These are phyloP conservation scores for Penstemon davidsonii DNA, from an alignment of 257 asterid species.

Conservation along the genomic window DNA sequence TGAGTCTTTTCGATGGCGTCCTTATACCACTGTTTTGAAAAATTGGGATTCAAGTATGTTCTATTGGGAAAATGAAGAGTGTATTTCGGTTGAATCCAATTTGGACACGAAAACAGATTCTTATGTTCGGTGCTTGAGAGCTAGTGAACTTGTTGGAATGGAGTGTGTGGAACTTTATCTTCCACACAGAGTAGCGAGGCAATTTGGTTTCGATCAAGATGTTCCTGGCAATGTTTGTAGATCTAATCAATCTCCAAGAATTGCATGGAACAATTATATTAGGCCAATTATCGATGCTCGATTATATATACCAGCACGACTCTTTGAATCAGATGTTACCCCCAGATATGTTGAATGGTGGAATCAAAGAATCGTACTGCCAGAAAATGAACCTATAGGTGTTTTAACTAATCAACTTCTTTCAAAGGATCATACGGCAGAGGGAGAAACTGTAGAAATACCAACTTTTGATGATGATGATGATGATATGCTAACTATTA, in stretches of 20 bases:
- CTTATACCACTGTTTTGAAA: constrained; percentile 17
- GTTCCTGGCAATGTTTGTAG: constrained; percentile 26
- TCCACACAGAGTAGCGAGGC: constrained; percentile 42
- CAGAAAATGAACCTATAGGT: not conserved
- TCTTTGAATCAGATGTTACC: constrained; percentile 29
- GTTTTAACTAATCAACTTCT: not conserved
- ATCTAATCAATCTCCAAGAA: constrained; percentile 3
- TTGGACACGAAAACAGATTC: constrained; percentile 11
- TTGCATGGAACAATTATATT: constrained; percentile 16
- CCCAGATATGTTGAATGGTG: constrained; percentile 26
- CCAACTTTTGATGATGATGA: too few species aligned
- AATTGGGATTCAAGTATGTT: constrained; percentile 13
- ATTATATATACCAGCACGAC: constrained; percentile 18
- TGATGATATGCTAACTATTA: too few species aligned
- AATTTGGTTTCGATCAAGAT: constrained; percentile 47
- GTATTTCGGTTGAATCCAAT: not conserved
- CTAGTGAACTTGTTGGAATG: constrained; percentile 34
- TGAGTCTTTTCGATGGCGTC: constrained; percentile 34
- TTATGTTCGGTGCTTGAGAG: constrained; percentile 31
- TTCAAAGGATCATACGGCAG: not conserved
- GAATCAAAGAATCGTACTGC: constrained; percentile 10
- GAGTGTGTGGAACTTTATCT: constrained; percentile 37
- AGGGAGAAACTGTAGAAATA: not conserved
- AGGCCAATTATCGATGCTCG: constrained; percentile 13
- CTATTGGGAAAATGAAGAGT: constrained; percentile 21